These are phyloP conservation scores for Sphaerulina populicola DNA, from an alignment of 2,329 filamentous ascomycete species.

Conservation along the genomic window DNA sequence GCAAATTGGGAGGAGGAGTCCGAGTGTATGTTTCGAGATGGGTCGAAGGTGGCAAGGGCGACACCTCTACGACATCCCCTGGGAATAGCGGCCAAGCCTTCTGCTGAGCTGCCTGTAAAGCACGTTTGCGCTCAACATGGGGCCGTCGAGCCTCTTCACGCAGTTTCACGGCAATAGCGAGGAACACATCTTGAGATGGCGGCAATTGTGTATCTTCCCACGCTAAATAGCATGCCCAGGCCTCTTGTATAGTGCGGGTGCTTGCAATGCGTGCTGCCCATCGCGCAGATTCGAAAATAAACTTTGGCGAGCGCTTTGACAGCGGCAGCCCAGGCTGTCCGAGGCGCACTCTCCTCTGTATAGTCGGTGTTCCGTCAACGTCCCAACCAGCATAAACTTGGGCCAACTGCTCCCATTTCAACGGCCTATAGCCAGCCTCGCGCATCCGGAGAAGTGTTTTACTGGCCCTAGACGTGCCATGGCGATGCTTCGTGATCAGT, in stretches of 20 bases:
- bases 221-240: slow-evolving; percentile 56
- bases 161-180: slow-evolving; percentile 52
- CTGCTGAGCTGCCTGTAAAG: neutral
- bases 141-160: slow-evolving; percentile 28
- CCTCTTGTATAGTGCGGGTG: slow-evolving; percentile 54
- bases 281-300: neutral
- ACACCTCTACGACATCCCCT: slow-evolving; percentile 52
- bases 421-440: slow-evolving; percentile 50
- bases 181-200: slow-evolving; percentile 40
- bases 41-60: slow-evolving; percentile 50
- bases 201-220: slow-evolving; percentile 41
- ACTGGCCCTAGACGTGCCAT: slow-evolving; percentile 50
- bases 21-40: slow-evolving; percentile 57
- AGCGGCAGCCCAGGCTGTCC: slow-evolving; percentile 15
- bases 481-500: slow-evolving; percentile 48
- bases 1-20: slow-evolving; percentile 52
- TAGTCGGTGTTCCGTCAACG: slow-evolving; percentile 53
- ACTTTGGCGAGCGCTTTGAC: neutral
- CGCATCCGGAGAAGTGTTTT: slow-evolving; percentile 49
- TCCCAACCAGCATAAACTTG: slow-evolving; percentile 55
- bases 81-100: slow-evolving; percentile 38
- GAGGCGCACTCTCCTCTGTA: slow-evolving; percentile 49
- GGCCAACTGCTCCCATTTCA: slow-evolving; percentile 47
- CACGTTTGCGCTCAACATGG: neutral
- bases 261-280: slow-evolving; percentile 53